Conservation (phyloP, 148 eudicot genomes). For the Bassia scoparia region DNA sequence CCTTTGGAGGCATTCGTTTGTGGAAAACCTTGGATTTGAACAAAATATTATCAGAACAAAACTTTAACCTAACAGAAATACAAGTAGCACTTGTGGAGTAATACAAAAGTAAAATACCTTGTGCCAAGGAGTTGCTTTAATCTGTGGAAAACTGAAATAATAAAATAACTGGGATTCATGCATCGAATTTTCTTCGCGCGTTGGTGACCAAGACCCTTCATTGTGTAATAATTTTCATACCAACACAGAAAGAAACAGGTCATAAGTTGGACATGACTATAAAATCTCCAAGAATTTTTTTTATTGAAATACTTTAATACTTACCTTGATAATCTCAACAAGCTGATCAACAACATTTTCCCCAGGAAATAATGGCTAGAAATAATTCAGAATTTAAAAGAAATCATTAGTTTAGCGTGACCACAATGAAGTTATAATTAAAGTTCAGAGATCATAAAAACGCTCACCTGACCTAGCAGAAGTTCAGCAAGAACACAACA, state of each 20-base stretch:
- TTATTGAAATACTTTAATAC: not conserved
- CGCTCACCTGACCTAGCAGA: conserved; percentile 48
- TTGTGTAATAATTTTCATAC: not conserved
- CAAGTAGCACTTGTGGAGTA: not conserved
- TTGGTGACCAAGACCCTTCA: conserved; percentile 52
- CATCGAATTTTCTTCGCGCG: conserved; percentile 49
- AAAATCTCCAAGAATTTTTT: not conserved
- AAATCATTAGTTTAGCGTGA: not conserved
- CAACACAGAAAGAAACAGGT: not conserved
- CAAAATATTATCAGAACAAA: not conserved
- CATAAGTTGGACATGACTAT: not conserved
- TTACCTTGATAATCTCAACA: conserved; percentile 43
- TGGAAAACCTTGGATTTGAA: conserved; percentile 42
- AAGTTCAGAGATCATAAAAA: not conserved
- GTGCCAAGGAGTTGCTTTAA: conserved; percentile 52
- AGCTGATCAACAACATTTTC: conserved; percentile 47
- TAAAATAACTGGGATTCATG: conserved; percentile 47
- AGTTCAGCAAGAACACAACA: conserved; percentile 65
- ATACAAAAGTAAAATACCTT: conserved; percentile 30
- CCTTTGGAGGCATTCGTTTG: conserved; percentile 49
- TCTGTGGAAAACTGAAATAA: conserved; percentile 49
- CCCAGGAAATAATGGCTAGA: conserved; percentile 44
- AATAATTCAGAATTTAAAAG: not conserved
- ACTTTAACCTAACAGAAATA: not conserved
- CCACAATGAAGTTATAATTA: not conserved